Evolutionary conservation across 345 rosid species (phyloP).

Genomic region (Pugionium dolabratum): DNA sequence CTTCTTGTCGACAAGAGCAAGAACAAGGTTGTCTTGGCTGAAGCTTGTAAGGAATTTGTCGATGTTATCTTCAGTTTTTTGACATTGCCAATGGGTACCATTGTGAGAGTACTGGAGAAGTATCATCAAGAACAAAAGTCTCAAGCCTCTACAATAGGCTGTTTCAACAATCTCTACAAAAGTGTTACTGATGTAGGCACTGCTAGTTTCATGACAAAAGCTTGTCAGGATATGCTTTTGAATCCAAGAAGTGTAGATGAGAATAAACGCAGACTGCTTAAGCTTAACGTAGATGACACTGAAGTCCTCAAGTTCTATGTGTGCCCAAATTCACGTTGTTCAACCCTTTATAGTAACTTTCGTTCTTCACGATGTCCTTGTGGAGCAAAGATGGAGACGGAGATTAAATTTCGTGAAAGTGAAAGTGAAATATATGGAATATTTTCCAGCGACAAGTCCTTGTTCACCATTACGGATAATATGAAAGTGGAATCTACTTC

Average conservation of each 20-base stretch:
- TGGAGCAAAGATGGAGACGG: background rate
- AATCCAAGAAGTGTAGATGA: constrained; percentile 14
- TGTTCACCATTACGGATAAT: constrained; percentile 10
- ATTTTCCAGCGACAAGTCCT: background rate
- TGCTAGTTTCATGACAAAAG: background rate
- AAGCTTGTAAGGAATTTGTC: constrained; percentile 9
- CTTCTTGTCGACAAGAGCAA: constrained; percentile 18
- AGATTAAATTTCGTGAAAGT: no score
- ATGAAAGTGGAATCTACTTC: background rate
- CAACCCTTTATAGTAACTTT: background rate
- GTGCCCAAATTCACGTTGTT: background rate
- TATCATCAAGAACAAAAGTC: background rate
- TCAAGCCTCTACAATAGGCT: background rate
- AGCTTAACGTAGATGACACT: background rate
- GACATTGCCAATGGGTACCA: constrained; percentile 22
- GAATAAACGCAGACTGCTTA: background rate
- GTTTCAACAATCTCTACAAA: constrained; percentile 22
- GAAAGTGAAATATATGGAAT: background rate
- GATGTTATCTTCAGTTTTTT: constrained; percentile 23
- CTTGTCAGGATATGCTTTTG: constrained; percentile 12
- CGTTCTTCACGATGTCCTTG: background rate
- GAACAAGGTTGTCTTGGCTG: constrained; percentile 21
- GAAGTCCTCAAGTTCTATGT: background rate
- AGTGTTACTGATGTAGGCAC: background rate
- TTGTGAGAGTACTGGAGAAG: constrained; percentile 12